Conservation (phyloP, 345 rosid species). For the Eucalyptus sp. region DNA sequence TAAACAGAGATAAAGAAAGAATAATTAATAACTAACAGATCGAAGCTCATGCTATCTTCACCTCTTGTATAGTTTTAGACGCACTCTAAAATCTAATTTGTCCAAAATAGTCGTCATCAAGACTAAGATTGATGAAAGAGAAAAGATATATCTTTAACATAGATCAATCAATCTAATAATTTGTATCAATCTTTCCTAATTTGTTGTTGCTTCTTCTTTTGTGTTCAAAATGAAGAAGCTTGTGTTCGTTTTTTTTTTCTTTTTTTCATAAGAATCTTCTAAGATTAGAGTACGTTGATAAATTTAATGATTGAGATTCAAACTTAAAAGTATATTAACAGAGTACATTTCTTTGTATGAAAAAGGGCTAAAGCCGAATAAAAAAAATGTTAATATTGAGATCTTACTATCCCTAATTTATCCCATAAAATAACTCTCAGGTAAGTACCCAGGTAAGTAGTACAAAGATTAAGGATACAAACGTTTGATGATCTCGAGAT, state of each 20-base stretch:
- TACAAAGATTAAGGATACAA: background rate
- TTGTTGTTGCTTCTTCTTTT: background rate
- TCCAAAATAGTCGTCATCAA: background rate
- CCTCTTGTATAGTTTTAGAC: background rate
- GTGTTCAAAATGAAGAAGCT: background rate
- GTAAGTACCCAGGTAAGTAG: background rate
- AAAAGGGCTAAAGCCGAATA: background rate
- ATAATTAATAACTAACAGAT: background rate
- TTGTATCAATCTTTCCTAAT: background rate
- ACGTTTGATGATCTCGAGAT: background rate
- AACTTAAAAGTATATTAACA: background rate
- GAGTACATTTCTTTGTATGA: background rate
- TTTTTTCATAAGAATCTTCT: background rate
- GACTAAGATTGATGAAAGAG: background rate
- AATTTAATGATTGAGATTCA: background rate
- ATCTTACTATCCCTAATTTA: background rate
- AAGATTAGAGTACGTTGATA: background rate
- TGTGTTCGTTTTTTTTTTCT: background rate
- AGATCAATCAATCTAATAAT: background rate
- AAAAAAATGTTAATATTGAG: background rate
- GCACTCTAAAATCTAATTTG: background rate
- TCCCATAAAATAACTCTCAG: background rate
- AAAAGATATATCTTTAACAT: background rate
- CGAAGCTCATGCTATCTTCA: background rate
- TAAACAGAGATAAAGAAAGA: background rate